Conservation (phyloP, 371 early-diverging fungal genomes). For the Furculomyces boomerangus region DNA sequence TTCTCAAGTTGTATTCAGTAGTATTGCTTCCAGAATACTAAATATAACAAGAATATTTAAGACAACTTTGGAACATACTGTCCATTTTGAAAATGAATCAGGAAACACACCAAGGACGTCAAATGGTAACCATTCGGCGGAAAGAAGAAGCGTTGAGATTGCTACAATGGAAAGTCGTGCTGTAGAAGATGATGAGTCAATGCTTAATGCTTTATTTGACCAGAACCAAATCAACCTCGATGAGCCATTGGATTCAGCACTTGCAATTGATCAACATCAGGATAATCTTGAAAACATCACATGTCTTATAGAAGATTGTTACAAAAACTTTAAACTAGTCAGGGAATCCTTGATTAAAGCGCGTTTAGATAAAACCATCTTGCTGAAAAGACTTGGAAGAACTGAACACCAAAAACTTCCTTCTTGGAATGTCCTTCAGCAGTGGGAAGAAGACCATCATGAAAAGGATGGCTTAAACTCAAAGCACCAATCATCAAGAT, state of each 20-base stretch:
- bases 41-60: neutral
- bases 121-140: neutral
- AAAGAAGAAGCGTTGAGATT: neutral
- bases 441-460: neutral
- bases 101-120: neutral
- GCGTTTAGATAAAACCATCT: neutral
- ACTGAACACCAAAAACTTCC: slow-evolving; percentile 3
- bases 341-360: neutral
- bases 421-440: neutral
- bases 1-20: neutral
- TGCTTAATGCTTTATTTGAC: slow-evolving; percentile 3
- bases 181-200: neutral
- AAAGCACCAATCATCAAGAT: neutral
- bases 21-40: neutral
- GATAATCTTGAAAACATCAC: neutral
- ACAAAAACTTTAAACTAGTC: neutral
- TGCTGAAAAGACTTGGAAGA: slow-evolving; percentile 3
- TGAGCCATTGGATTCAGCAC: neutral
- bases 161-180: neutral
- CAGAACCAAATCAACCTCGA: neutral
- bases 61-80: neutral
- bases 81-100: neutral
- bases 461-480: neutral
- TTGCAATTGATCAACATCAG: neutral
- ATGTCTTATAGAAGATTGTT: neutral